Percentiles rank a stretch among this genome's conserved stretches.
Conservation (phyloP, 192 early-diverging fungal genomes). For the Phycomyces blakesleeanus region DNA sequence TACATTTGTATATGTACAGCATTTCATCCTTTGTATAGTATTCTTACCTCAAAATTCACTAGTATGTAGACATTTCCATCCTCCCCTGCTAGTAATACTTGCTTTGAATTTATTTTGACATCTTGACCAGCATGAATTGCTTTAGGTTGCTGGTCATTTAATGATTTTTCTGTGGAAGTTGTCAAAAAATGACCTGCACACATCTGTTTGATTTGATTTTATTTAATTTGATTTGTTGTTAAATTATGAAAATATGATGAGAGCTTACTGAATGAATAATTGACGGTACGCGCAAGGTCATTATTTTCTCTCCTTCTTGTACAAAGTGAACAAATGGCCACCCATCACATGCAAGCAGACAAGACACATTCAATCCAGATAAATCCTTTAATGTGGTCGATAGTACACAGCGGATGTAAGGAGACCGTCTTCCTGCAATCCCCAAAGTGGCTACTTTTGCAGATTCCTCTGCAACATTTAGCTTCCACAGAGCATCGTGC, state of each 20-base stretch:
- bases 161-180: background rate
- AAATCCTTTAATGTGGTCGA: conserved; percentile 24
- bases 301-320: conserved; percentile 25
- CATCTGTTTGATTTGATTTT: too few species aligned
- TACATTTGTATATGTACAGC: background rate
- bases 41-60: conserved; percentile 27
- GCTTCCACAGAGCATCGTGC: conserved; percentile 24
- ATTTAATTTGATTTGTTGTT: too few species aligned
- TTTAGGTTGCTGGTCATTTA: background rate
- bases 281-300: conserved; percentile 19
- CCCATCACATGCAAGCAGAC: conserved; percentile 32
- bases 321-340: conserved; percentile 32
- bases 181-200: conserved; percentile 30
- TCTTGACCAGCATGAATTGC: conserved; percentile 3
- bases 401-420: conserved; percentile 24
- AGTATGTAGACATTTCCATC: conserved; percentile 33
- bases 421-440: conserved; percentile 12
- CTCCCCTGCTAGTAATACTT: conserved; percentile 31
- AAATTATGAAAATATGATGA: too few species aligned
- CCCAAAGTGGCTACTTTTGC: conserved; percentile 13
- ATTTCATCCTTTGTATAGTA: background rate
- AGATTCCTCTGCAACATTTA: conserved; percentile 32
- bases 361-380: conserved; percentile 25
- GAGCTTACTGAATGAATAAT: conserved; percentile 32
- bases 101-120: background rate